Evolutionary conservation across 2,329 filamentous ascomycete genomes (phyloP), one percentile per base, ranked within the genome.

Genomic region (Daldinia sp.): DNA sequence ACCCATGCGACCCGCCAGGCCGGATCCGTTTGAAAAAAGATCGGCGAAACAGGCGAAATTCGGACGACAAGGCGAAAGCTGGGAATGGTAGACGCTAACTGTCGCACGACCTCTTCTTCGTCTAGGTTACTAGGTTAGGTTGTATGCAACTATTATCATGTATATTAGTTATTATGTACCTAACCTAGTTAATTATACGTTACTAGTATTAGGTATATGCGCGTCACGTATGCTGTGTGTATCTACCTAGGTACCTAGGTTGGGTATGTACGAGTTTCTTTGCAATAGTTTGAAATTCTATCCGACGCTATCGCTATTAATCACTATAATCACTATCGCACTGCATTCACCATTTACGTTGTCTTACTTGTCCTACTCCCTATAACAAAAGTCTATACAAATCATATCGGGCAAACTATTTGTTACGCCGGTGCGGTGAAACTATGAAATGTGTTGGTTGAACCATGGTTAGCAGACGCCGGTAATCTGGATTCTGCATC

Each of bases 1-100:
- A 29, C 43, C 43, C 58, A 55, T 47, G 50, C 50, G 58, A 65
- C 59, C 63, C 63, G 51, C 49, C 41, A 63, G 49, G 15, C 27
- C 50, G 56, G 63, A 54, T 63, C 55, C 34, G 32, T 43, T 51
- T 15, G 39, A 34, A 32, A 34, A 32, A 45, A 58, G 32, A 54
- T 50, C 9, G 19, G 30, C 41, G 32, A 41, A 21, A 30, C 39
- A 23, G 17, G 10, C 39, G 32, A 29, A 57, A 60, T 43, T 43
- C 45, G 25, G 47, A 37, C 25, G 8, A 32, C 27, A 8, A 21
- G 29, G 30, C 29, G 29, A 50, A 50, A n/a, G 6, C 29, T 32
- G 52, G n/a, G 23, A 53, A 23, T 17, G 27, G 34, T 23, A 37
- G 9, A 39, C 63, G 45, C 41, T 35, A 29, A 48, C 15, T 32